phyloP scores from a whole-genome alignment of 139 green algal genomes.

The Penium margaritaceum region DNA sequence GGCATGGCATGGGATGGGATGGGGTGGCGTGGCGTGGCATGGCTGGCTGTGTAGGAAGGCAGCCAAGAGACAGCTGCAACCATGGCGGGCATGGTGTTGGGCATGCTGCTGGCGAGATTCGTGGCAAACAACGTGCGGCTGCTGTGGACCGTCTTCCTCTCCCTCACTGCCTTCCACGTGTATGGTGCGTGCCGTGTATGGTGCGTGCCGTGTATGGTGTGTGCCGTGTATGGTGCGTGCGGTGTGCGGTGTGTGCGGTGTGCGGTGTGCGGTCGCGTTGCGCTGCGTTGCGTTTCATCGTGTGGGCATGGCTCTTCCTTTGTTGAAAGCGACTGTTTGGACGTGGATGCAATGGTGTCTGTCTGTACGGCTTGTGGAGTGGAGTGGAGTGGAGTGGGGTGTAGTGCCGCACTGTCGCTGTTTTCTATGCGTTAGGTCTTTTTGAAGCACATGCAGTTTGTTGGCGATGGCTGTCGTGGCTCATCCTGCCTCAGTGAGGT shows the following conservation, averaged over 20 bases:
- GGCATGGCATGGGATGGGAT: too few relatives aligned
- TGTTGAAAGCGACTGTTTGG: too few relatives aligned
- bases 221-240: background rate
- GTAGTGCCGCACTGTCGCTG: too few relatives aligned
- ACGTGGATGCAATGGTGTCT: slow-evolving; percentile 2
- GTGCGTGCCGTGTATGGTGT: background rate
- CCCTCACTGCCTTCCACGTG: slow-evolving; percentile 63
- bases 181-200: slow-evolving; percentile 33
- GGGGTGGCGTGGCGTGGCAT: too few relatives aligned
- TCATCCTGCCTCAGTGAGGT: too few relatives aligned
- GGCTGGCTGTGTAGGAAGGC: too few relatives aligned
- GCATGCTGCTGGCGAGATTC: slow-evolving; percentile 57
- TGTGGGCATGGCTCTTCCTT: too few relatives aligned
- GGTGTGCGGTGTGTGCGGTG: slow-evolving; percentile 51
- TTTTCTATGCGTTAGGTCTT: too few relatives aligned
- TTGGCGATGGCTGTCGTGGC: too few relatives aligned
- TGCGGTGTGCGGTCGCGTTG: slow-evolving; percentile 29
- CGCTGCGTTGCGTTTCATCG: background rate
- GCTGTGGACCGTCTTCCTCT: slow-evolving; percentile 43
- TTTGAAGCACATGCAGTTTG: too few relatives aligned
- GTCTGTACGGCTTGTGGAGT: too few relatives aligned
- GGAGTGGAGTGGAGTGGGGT: too few relatives aligned
- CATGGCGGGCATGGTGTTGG: slow-evolving; percentile 71
- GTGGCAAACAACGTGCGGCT: background rate
- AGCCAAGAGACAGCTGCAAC: slow-evolving; percentile 70